Conservation (phyloP, 2,329 filamentous ascomycete genomes). For the Alternaria sp. region DNA sequence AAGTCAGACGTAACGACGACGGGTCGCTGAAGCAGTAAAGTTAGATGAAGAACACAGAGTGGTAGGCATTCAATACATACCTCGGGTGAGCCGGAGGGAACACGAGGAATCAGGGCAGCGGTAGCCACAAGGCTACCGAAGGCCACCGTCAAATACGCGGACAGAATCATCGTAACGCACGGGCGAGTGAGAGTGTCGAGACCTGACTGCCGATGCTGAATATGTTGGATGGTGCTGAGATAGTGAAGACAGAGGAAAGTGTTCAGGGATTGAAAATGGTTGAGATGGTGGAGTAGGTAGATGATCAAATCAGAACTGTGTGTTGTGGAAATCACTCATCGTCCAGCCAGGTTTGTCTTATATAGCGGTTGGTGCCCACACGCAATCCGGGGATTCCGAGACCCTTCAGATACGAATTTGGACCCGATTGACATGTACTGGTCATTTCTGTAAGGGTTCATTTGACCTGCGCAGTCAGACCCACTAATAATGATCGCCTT, state of each 20-base stretch:
- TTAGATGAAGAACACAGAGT: neutral
- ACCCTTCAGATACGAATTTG: neutral
- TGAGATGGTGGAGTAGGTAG: neutral
- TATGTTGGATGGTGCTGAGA: too few species aligned
- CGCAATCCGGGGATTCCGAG: neutral
- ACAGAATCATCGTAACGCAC: too few species aligned
- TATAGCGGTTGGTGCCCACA: neutral
- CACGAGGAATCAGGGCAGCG: neutral
- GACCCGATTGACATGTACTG: neutral
- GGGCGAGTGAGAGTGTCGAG: too few species aligned
- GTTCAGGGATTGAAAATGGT: neutral
- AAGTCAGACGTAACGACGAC: too few species aligned
- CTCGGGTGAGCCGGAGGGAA: neutral
- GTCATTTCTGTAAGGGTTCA: neutral
- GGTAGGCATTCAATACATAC: neutral
- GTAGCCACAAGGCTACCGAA: too few species aligned
- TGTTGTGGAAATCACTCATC: neutral
- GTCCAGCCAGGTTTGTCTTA: neutral
- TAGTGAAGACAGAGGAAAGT: too few species aligned
- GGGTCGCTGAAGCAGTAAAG: neutral
- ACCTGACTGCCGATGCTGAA: too few species aligned
- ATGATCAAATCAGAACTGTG: neutral
- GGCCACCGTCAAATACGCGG: too few species aligned
- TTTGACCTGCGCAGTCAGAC: neutral
- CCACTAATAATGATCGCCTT: too few species aligned